Conservation (phyloP, 495 filamentous ascomycete genomes). For the Patellaria atrata region DNA sequence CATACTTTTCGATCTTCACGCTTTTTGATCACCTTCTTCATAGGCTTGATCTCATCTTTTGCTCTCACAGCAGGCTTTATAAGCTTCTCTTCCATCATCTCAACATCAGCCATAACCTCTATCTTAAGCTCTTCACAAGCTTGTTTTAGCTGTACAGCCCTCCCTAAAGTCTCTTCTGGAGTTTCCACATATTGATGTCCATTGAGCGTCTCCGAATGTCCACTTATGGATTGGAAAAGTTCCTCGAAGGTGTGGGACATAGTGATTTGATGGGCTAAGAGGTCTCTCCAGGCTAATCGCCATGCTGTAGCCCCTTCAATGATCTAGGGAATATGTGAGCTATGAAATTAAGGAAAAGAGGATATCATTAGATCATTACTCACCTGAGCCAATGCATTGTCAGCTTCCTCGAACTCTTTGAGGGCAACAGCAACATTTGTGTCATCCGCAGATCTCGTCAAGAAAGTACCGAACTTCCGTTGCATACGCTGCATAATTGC, state of each 20-base stretch:
- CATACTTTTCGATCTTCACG: slow-evolving; percentile 70
- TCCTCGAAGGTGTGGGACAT: slow-evolving; percentile 57
- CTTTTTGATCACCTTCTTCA: slow-evolving; percentile 87
- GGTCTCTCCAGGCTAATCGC: slow-evolving; percentile 71
- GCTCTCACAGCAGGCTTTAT: slow-evolving; percentile 59
- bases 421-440: slow-evolving; percentile 62
- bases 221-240: slow-evolving; percentile 69
- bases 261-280: slow-evolving; percentile 56
- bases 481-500: slow-evolving; percentile 67
- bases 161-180: slow-evolving; percentile 45
- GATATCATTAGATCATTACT: background rate
- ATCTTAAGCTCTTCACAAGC: slow-evolving; percentile 59
- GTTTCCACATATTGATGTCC: slow-evolving; percentile 42
- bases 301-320: slow-evolving; percentile 67
- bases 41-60: slow-evolving; percentile 52
- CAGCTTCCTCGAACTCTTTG: slow-evolving; percentile 72
- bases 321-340: slow-evolving; percentile 39
- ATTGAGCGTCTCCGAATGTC: slow-evolving; percentile 36
- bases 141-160: slow-evolving; percentile 51
- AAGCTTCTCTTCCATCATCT: slow-evolving; percentile 55
- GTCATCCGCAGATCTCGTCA: slow-evolving; percentile 59
- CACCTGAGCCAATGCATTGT: slow-evolving; percentile 63
- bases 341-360: background rate
- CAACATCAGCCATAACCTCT: slow-evolving; percentile 63
- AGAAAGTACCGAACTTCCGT: slow-evolving; percentile 57